Evolutionary conservation across 352 stramenopile species (phyloP), one percentile per base, ranked within the genome.

Genomic region (Globisporangium polare): DNA sequence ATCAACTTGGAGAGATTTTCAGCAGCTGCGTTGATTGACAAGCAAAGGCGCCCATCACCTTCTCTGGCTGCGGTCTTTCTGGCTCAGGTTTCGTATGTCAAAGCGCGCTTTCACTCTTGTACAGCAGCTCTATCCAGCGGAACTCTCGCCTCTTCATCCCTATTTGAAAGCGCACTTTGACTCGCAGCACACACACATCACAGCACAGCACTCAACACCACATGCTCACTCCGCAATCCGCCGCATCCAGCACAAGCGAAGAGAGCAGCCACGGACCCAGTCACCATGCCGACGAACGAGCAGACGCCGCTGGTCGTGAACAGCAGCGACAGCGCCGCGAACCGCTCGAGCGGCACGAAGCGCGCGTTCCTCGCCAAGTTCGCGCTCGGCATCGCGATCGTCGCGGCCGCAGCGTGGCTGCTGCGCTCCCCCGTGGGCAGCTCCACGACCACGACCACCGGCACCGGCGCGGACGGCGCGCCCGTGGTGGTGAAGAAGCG

Each of bases 301-400:
- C 54, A 60, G 42, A 53, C 42, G 26, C 42, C 54, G 42, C 54
- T 60, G 50, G 35, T 56, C 29, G 50, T 22, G 29, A 56, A n/a
- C 31, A 17, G 6, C 18, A 17, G n/a, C 10, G 6, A 52, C 12
- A 53, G n/a, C 39, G 29, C 29, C 39, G 29, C 29, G 29, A 50
- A n/a, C 27, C 54, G 27, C 54, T 22, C 54, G 8, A 20, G 42
- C 42, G 54, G 54, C 41, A 60, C 54, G 26, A 53, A 50, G 54
- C 54, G 54, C 18, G 54, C 54, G 15, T 60, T 60, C 12, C 31
- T 60, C 29, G 41, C 41, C 54, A 60, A 60, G 41, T 53, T 60
- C 54, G 54, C 42, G 29, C 26, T 60, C 41, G 54, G 54, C 0
- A 26, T 60, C 24, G 54, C 54, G 22, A 24, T 60, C 24, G 33